Evolutionary conservation across 2,329 filamentous ascomycete species (phyloP), one percentile per base, ranked within the genome.

Genomic region (Fusarium sororula): DNA sequence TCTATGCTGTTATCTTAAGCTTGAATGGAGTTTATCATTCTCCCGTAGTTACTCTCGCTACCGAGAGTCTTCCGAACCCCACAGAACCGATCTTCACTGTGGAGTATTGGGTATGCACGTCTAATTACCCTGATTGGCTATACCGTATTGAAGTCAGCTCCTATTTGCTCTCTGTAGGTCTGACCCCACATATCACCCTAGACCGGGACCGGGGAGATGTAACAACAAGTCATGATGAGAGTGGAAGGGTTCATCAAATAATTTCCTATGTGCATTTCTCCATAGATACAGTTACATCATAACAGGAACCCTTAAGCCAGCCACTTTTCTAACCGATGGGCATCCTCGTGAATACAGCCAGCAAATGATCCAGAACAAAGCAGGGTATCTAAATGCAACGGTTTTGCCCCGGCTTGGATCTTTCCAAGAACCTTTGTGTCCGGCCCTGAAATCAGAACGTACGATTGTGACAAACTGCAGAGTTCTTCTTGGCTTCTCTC

Each of bases 81-180:
- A 54, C 24, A 54, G 0, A 41, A n/a, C 0, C 1, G 51, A 54
- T 54, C 51, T 17, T 54, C 20, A 39, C 20, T 22, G 2, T 18
- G 14, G 51, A 1, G 24, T 2, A 0, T 5, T 7, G 2, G 1
- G 3, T 1, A 28, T 28, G 30, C n/a, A 55, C 24, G 3, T 10
- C 10, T 13, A 7, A 18, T 0, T 18, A 6, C 11, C 5, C 15
- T 39, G 1, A 55, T 55, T 41, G 14, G 35, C 51, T 55, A 5
- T 0, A n/a, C 35, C 51, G 35, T 39, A 55, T n/a, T 18, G 2
- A 14, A 18, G 2, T 39, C 24, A 18, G 24, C 3, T 55, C 20
- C 14, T 6, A 55, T 54, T 54, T 6, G 51, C 7, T 5, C 2
- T 28, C 3, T n/a, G 14, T 6, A 11, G 3, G 17, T 17, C 18